These are phyloP conservation scores for Ceratocystis diversiconidia DNA, from an alignment of 2,329 filamentous ascomycete genomes.

Conservation along the genomic window DNA sequence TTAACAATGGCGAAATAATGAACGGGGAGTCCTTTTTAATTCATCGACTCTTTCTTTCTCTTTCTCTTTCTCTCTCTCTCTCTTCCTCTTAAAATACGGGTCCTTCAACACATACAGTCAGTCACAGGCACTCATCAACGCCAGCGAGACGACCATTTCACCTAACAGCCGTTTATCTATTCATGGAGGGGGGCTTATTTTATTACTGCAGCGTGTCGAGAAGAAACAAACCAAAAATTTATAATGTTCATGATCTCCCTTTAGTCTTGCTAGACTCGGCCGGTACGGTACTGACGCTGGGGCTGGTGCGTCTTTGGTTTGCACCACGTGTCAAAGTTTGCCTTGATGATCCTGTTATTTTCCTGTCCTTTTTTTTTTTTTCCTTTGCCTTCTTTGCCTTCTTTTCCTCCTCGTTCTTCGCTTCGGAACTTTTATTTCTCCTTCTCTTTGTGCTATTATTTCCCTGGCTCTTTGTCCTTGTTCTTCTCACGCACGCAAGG, in stretches of 20 bases:
- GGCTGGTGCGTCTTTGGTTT: not conserved
- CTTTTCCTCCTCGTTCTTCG: not conserved
- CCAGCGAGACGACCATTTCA: no score
- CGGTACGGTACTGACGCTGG: not conserved
- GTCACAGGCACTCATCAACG: no score
- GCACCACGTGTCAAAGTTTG: slow-evolving; percentile 3
- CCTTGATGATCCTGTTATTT: not conserved
- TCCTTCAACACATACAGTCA: no score
- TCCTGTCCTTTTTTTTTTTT: not conserved
- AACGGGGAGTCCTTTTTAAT: not conserved
- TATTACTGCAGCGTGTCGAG: no score
- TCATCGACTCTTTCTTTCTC: not conserved
- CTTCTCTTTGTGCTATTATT: not conserved
- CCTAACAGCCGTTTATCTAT: no score
- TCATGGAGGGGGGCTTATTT: no score
- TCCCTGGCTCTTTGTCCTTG: not conserved
- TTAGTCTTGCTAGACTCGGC: not conserved
- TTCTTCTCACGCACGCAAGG: not conserved
- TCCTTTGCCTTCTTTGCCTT: not conserved
- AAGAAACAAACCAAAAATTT: not conserved
- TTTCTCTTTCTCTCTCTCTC: not conserved
- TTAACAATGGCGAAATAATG: not conserved
- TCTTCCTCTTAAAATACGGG: not conserved
- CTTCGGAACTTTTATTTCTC: not conserved
- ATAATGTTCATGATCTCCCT: not conserved